phyloP scores from a whole-genome alignment of 306 rosid genomes.

The Abrus pulchellus region DNA sequence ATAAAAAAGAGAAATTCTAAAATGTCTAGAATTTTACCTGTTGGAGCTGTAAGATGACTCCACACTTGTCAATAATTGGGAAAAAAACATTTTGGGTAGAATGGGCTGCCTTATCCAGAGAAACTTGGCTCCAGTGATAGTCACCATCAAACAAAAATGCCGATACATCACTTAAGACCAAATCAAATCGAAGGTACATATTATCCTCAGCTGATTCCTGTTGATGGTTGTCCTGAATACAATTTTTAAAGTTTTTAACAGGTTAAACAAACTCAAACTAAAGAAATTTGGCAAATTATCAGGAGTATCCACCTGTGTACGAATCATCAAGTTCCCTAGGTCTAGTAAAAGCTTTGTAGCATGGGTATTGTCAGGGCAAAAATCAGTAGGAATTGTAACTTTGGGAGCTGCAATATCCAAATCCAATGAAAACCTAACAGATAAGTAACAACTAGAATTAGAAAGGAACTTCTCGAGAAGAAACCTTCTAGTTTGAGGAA shows the following conservation, averaged over 20 bases:
- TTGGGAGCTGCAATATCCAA: conserved; percentile 99
- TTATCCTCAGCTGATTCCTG: conserved; percentile 68
- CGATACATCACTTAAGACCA: conserved; percentile 88
- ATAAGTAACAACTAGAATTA: conserved; percentile 44
- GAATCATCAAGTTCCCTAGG: conserved; percentile 88
- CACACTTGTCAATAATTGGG: conserved; percentile 90
- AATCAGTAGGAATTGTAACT: conserved; percentile 92
- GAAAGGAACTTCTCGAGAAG: conserved; percentile 37
- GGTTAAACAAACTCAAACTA: conserved; percentile 22
- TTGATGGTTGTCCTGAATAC: conserved; percentile 73
- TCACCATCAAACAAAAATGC: conserved; percentile 98
- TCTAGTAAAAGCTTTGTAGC: conserved; percentile 90
- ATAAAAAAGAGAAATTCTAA: conserved; percentile 32
- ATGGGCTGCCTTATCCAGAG: conserved; percentile 51
- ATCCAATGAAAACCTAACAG: conserved; percentile 87
- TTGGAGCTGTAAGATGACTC: conserved; percentile 81
- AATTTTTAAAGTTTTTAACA: conserved; percentile 40
- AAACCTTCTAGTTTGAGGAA: conserved; percentile 27
- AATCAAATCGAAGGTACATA: conserved; percentile 89
- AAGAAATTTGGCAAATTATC: conserved; percentile 22
- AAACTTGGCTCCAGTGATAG: conserved; percentile 75
- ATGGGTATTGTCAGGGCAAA: conserved; percentile 77
- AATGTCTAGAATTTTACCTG: conserved; percentile 64
- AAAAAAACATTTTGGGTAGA: conserved; percentile 61
- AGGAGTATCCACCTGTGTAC: conserved; percentile 69